phyloP scores from a whole-genome alignment of 116 monocot genomes.

The Posidonia oceanica region DNA sequence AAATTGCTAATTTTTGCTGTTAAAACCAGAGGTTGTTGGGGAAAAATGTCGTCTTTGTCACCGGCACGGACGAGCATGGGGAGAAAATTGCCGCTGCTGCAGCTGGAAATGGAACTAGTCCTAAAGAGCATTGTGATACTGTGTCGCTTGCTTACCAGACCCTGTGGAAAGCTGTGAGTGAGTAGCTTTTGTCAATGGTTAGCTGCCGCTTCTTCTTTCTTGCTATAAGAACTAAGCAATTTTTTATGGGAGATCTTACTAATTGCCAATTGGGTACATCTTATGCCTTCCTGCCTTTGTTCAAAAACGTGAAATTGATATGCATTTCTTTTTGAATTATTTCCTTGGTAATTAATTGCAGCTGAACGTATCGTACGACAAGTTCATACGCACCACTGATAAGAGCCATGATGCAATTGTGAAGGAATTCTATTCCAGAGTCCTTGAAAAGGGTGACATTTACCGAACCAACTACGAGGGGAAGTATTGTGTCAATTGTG shows the following conservation, averaged over 20 bases:
- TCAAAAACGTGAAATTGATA: neutral
- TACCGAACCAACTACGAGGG: constrained; percentile 92
- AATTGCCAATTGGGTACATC: neutral
- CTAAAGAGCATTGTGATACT: constrained; percentile 62
- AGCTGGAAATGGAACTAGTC: constrained; percentile 47
- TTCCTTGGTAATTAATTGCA: constrained; percentile 22
- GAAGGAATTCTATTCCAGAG: constrained; percentile 85
- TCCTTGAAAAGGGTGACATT: constrained; percentile 75
- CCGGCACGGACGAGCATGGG: constrained; percentile 97
- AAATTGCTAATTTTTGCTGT: neutral
- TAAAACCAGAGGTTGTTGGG: constrained; percentile 59
- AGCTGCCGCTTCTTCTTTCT: neutral
- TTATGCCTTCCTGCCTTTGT: neutral
- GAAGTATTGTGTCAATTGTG: constrained; percentile 90
- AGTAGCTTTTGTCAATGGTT: neutral
- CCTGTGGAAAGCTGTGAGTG: constrained; percentile 84
- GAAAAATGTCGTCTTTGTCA: constrained; percentile 79
- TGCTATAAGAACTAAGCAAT: neutral
- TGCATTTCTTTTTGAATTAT: neutral
- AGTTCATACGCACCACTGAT: constrained; percentile 93
- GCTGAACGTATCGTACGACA: constrained; percentile 84
- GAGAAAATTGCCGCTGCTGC: constrained; percentile 97
- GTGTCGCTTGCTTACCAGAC: constrained; percentile 55
- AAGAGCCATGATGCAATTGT: constrained; percentile 71
- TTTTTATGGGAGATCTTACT: neutral